These are phyloP conservation scores for Durio zibethinus DNA, from an alignment of 345 rosid species.

Conservation along the genomic window DNA sequence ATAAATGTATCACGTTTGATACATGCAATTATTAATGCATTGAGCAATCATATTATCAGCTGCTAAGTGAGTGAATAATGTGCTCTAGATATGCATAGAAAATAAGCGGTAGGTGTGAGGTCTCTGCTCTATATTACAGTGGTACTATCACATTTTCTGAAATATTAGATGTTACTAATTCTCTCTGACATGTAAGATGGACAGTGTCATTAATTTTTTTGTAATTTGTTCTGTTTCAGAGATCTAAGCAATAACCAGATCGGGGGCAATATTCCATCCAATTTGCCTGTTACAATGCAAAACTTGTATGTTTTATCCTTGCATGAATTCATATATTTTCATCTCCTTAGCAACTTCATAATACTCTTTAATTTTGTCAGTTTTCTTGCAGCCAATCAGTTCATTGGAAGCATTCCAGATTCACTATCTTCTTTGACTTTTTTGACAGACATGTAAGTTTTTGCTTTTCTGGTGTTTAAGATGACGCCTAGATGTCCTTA, in stretches of 20 bases:
- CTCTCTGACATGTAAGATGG: neutral
- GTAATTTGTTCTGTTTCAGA: slow-evolving; percentile 39
- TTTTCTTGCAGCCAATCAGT: slow-evolving; percentile 85
- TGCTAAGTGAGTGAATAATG: neutral
- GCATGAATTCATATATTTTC: slow-evolving; percentile 8
- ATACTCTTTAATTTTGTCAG: slow-evolving; percentile 51
- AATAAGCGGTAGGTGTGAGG: neutral
- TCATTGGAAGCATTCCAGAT: slow-evolving; percentile 91
- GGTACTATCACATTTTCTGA: neutral
- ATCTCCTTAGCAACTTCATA: neutral
- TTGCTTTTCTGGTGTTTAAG: neutral
- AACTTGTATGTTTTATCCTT: slow-evolving; percentile 29
- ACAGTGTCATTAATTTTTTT: neutral
- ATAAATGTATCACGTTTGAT: neutral
- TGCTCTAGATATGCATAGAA: slow-evolving; percentile 4
- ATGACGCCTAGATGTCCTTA: slow-evolving; percentile 14
- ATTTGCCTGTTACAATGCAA: slow-evolving; percentile 69
- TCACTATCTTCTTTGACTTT: slow-evolving; percentile 56
- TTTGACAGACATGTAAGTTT: slow-evolving; percentile 67
- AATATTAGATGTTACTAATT: neutral
- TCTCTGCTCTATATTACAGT: neutral
- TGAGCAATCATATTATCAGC: neutral
- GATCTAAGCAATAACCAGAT: slow-evolving; percentile 88
- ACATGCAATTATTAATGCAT: neutral
- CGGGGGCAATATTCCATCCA: slow-evolving; percentile 86